Evolutionary conservation across 805 yeast species (phyloP).

Genomic region (Candida ortonii): DNA sequence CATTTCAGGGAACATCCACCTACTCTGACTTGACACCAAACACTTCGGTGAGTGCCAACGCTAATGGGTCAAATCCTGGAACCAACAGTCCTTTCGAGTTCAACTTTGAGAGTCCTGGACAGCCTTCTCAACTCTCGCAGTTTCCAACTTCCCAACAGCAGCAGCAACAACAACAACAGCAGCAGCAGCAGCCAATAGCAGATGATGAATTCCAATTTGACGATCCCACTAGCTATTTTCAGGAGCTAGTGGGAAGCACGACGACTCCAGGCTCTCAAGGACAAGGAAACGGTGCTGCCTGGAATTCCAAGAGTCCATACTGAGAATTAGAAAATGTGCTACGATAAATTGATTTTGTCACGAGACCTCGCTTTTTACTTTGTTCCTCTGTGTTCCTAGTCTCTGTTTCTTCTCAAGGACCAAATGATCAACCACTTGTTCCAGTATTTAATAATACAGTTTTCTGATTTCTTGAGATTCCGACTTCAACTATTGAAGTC

Average conservation of each 20-base stretch:
- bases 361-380: conserved; percentile 1
- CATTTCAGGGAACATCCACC: too few species aligned
- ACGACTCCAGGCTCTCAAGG: conserved; percentile 1
- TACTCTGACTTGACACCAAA: conserved; percentile 3
- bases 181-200: conserved; percentile 1
- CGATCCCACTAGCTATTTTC: conserved; percentile 17
- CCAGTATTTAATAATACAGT: too few species aligned
- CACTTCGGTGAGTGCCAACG: conserved; percentile 3
- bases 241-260: conserved; percentile 12
- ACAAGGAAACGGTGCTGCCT: conserved; percentile 1
- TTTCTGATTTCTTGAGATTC: too few species aligned
- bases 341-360: conserved; percentile 1
- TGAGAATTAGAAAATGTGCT: conserved; percentile 1
- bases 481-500: too few species aligned
- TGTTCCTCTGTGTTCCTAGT: conserved; percentile 1
- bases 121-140: conserved; percentile 1
- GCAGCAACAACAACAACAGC: conserved; percentile 4
- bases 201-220: conserved; percentile 11
- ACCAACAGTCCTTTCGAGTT: conserved; percentile 14
- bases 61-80: conserved; percentile 4
- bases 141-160: conserved; percentile 1
- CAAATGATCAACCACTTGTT: too few species aligned
- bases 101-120: conserved; percentile 11
- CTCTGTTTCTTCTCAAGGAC: too few species aligned
- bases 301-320: conserved; percentile 8